phyloP scores from a whole-genome alignment of 1,284 basidiomycete species.

The Cutaneotrichosporon dermatis region DNA sequence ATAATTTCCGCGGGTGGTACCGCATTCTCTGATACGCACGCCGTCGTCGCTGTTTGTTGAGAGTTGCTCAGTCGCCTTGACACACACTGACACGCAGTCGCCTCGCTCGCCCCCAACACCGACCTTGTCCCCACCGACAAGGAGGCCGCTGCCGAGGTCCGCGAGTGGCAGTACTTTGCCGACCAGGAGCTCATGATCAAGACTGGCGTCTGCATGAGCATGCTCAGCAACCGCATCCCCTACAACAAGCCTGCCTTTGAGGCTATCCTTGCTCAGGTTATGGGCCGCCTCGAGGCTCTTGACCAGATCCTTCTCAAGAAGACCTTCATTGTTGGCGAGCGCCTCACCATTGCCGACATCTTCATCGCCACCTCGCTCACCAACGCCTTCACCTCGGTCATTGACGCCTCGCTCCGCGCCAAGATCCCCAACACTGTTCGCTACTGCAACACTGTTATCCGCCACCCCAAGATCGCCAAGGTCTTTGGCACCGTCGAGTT shows the following conservation, averaged over 20 bases:
- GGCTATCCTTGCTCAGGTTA: slow-evolving; percentile 31
- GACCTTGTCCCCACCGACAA: slow-evolving; percentile 58
- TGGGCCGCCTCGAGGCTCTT: slow-evolving; percentile 51
- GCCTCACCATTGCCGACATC: slow-evolving; percentile 90
- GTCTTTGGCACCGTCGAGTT: slow-evolving; percentile 62
- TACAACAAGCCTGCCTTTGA: slow-evolving; percentile 60
- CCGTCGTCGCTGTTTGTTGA: slow-evolving; percentile 1
- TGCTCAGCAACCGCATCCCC: slow-evolving; percentile 51
- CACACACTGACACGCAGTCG: slow-evolving; percentile 55
- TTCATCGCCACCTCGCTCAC: slow-evolving; percentile 60
- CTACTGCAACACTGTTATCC: slow-evolving; percentile 69
- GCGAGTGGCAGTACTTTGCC: slow-evolving; percentile 64
- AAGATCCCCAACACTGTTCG: slow-evolving; percentile 75
- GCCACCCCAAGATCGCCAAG: slow-evolving; percentile 69
- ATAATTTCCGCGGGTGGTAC: slow-evolving; percentile 55
- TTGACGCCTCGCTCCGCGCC: slow-evolving; percentile 64
- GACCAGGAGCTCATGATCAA: slow-evolving; percentile 56
- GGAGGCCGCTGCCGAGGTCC: slow-evolving; percentile 60
- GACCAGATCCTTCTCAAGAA: slow-evolving; percentile 69
- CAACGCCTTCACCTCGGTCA: slow-evolving; percentile 51
- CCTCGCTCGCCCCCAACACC: slow-evolving; percentile 63
- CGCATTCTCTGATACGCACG: slow-evolving; percentile 46
- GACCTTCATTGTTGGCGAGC: slow-evolving; percentile 90
- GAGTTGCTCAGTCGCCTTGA: not conserved
- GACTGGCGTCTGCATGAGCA: slow-evolving; percentile 46